Base-by-base conservation (phyloP, 2,329 filamentous ascomycete species). In the Colletotrichum limetticola region DNA sequence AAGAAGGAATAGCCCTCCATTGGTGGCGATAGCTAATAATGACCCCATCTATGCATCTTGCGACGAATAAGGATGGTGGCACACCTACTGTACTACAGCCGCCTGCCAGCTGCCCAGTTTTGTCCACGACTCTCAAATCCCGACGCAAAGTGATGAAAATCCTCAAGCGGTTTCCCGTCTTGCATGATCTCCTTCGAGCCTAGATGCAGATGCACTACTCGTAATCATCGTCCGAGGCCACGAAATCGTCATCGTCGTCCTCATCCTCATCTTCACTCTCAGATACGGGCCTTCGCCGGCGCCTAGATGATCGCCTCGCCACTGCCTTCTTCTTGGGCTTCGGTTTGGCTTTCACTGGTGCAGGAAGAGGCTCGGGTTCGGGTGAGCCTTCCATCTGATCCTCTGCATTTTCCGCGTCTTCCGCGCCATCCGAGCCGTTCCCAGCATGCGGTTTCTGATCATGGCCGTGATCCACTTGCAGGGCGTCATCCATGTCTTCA, bases 401-500 rank as follows among this genome's bases (percentile, higher is more conserved):
- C n/a, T 3, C 63, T 35, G 22, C 19, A 22, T 12, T 56, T 55
- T 61, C 35, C 35, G 16, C 46, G 26, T 60, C 26, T 57, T 69
- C 65, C 24, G 28, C 28, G 42, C 19, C 42, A 22, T 22, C 19
- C 19, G 42, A 3, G 8, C 42, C 1, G 42, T 22, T 19, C 8
- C 4, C 42, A 12, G 46, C 53, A n/a, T 24, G 14, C n/a, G 11
- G 5, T 2, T 64, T 24, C 28, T 64, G 30, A 2, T 28, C 42
- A 4, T 55, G 64, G 9, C 77, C 67, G 63, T 81, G 78, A 19
- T 83, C 82, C 78, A 84, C 81, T 26, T 80, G 80, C 62, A 80
- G 68, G 5, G 78, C 80, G 24, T 78, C 80, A 26, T 81, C 78
- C 37, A 77, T 78, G 4, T 81, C 81, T 0, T 77, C 81, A 0